These are phyloP conservation scores for Hypomontagnella submonticulosa DNA, from an alignment of 495 filamentous ascomycete genomes.

Conservation along the genomic window DNA sequence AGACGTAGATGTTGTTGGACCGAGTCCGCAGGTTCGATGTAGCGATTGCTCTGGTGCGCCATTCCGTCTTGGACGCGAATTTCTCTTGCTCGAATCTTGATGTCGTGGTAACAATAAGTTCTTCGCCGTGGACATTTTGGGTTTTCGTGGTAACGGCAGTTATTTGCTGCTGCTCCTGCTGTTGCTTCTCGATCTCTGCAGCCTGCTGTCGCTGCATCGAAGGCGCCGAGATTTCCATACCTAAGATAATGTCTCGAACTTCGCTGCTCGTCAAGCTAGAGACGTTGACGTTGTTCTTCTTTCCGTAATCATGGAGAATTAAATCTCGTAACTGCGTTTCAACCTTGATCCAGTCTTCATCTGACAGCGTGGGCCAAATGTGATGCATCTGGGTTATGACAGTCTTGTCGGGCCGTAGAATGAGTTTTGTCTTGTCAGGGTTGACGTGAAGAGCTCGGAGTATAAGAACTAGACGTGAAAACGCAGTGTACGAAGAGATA, in stretches of 20 bases:
- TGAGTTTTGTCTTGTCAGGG: slow-evolving; percentile 96
- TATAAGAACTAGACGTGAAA: slow-evolving; percentile 95
- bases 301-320: slow-evolving; percentile 98
- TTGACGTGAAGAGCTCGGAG: slow-evolving; percentile 97
- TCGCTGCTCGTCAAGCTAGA: slow-evolving; percentile 95
- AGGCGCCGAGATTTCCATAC: slow-evolving; percentile 99
- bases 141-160: slow-evolving; percentile 99
- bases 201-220: slow-evolving; percentile 99
- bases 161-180: slow-evolving; percentile 94
- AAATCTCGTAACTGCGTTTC: slow-evolving; percentile 95
- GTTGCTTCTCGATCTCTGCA: slow-evolving; percentile 98
- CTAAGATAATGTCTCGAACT: slow-evolving; percentile 97
- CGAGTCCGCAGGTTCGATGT: slow-evolving; percentile 95
- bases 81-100: slow-evolving; percentile 97
- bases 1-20: slow-evolving; percentile 98
- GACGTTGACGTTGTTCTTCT: slow-evolving; percentile 99
- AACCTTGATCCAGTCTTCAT: slow-evolving; percentile 99
- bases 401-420: slow-evolving; percentile 96
- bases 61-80: slow-evolving; percentile 98
- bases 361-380: slow-evolving; percentile 94
- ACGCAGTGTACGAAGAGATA: slow-evolving; percentile 98
- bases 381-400: slow-evolving; percentile 99
- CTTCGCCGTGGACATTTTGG: slow-evolving; percentile 96
- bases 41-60: slow-evolving; percentile 96
- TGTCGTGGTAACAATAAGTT: slow-evolving; percentile 97